Base-by-base conservation (phyloP, 2,329 filamentous ascomycete species). In the Elsinoe fawcettii region DNA sequence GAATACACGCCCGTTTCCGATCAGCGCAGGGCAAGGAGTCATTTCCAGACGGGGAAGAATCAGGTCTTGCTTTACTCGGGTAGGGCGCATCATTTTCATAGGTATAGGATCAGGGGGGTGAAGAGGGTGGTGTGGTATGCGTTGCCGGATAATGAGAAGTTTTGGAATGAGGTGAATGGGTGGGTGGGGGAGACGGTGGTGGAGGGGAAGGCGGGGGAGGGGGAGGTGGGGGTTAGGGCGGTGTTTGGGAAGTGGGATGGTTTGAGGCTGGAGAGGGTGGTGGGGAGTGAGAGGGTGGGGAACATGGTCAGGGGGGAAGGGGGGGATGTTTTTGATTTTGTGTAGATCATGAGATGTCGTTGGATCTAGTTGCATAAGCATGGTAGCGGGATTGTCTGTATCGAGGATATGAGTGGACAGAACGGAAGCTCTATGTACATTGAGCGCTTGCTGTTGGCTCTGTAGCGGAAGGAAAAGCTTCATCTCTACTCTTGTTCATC, bases 41-140 rank as follows among this genome's bases (percentile, higher is more conserved):
- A 96, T 69, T 97, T 99, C 72, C 75, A 90, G 62, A 87, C 77
- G 37, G 93, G 91, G 4, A 80, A 90, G 14, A 88, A 96, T 68
- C 83, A 83, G 18, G 80, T 97, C 16, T 73, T 99, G 37, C 76
- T 99, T 14, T 99, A 97, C 73, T 95, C 91, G 1, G 92, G 95
- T 70, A 85, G 93, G 59, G 88, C 91, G n/a, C 93, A 99, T 72
- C 93, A 99, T 72, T 97, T 97, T 77, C 84, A 90, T 51, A 81
- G 93, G n/a, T 90, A 93, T 67, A 81, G 82, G 63, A 79, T 99
- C 56, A 81, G 83, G 34, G 93, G 93, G 20, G 90, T 93, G 12
- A 85, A 85, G 70, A 80, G 85, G 39, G 81, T 97, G n/a, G 80
- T 96, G 54, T 86, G 96, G 77, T 97, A 97, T 69, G 87, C 85